Evolutionary conservation across 2,329 filamentous ascomycete genomes (phyloP), one percentile per base, ranked within the genome.

Genomic region (Aspergillus vadensis): DNA sequence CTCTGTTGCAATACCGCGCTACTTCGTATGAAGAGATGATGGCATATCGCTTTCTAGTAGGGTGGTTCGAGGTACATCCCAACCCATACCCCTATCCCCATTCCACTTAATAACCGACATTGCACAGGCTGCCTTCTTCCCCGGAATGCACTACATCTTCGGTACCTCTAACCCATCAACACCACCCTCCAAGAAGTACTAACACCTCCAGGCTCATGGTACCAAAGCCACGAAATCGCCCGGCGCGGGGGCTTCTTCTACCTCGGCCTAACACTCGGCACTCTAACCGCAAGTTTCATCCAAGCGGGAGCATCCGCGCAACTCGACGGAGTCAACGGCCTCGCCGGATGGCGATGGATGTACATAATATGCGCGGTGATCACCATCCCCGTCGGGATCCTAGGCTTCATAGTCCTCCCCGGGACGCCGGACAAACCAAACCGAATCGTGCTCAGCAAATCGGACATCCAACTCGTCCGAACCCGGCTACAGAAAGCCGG

Each of bases 341-440:
- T 83, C 0, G 76, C 76, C 1, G 82, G 81, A 0, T 83, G 81
- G 80, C 72, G 82, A n/a, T 86, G 83, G 84, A 82, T 86, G 75
- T 86, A 85, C 65, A 82, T 84, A 49, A 82, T 85, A 67, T 79
- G 78, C 55, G 75, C 82, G 3, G 59, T 86, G 5, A 83, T 86
- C 59, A 86, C 85, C 1, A 81, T 86, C 12, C 82, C 83, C 0
- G 72, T 86, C 4, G 82, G 81, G 0, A 72, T 86, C 4, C 63
- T 82, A 0, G 83, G 84, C 0, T 80, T 79, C 48, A 77, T 85
- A 27, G 68, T 86, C 5, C 75, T 85, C 10, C 84, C 84, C 0
- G 83, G 83, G 1, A 84, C 81, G 0, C 79, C 74, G 25, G 80
- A 82, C 38, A 80, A 76, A 57, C 83, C 83, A 0, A 85, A 85